These are phyloP conservation scores for Simmondsia chinensis DNA, from an alignment of 148 eudicot species.

Conservation along the genomic window DNA sequence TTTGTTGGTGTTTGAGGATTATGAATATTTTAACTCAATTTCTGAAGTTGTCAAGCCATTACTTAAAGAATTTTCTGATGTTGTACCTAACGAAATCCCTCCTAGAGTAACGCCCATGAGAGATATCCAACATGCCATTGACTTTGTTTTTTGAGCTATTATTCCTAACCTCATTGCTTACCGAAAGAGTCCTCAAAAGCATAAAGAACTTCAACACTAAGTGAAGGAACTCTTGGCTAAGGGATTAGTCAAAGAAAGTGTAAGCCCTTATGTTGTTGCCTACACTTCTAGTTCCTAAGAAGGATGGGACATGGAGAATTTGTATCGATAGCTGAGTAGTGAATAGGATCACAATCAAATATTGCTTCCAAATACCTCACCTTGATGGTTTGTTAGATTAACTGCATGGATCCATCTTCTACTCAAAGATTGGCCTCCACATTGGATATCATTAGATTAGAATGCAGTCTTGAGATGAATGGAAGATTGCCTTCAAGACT, in stretches of 20 bases:
- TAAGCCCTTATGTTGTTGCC: constrained; percentile 1
- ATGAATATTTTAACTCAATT: background rate
- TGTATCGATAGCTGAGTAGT: background rate
- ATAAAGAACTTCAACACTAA: background rate
- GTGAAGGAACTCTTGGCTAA: background rate
- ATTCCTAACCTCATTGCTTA: background rate
- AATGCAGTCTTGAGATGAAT: background rate
- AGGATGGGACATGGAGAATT: background rate
- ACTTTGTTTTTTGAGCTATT: background rate
- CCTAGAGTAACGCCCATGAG: background rate
- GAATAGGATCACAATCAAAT: background rate
- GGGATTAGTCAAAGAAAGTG: background rate
- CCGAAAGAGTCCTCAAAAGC: background rate
- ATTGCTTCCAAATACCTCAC: background rate
- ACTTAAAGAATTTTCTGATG: background rate
- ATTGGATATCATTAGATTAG: background rate
- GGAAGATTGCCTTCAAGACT: constrained; percentile 1
- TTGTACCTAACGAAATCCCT: background rate
- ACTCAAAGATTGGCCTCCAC: background rate
- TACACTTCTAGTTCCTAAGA: background rate
- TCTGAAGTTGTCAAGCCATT: background rate
- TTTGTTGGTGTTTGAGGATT: background rate
- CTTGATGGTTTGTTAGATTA: constrained; percentile 1
- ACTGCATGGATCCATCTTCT: background rate
- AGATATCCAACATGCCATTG: background rate